phyloP scores from a whole-genome alignment of 2,329 filamentous ascomycete species.

The Didymella sp. region DNA sequence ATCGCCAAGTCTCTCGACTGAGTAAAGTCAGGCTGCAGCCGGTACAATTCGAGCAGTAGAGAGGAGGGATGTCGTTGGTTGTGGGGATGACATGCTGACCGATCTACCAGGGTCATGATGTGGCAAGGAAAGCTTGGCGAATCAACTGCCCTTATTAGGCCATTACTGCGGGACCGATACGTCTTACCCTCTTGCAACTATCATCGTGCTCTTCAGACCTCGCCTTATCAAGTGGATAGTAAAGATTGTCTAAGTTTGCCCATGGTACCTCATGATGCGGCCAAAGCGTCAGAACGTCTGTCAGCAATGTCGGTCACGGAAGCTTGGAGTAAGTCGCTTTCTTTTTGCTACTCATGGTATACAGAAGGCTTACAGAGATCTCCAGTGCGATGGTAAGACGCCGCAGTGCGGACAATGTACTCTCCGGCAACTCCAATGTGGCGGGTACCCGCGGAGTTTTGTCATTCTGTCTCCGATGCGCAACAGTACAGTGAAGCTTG shows the following conservation, averaged over 20 bases:
- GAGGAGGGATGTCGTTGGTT: not conserved
- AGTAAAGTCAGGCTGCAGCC: not conserved
- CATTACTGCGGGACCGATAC: not conserved
- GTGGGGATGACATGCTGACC: not conserved
- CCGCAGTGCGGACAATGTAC: not conserved
- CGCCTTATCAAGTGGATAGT: not conserved
- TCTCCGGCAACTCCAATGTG: not conserved
- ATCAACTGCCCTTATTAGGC: not conserved
- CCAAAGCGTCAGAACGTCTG: not conserved
- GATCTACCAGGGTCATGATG: not conserved
- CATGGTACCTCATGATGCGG: not conserved
- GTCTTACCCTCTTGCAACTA: not conserved
- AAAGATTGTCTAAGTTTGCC: not conserved
- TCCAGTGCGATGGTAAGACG: not conserved
- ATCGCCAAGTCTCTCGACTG: not conserved
- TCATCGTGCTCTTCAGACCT: not conserved
- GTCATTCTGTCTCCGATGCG: not conserved
- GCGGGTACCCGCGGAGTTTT: not conserved
- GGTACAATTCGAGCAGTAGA: not conserved
- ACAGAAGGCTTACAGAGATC: not conserved
- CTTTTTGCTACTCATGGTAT: not conserved
- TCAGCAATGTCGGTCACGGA: not conserved
- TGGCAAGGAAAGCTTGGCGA: not conserved
- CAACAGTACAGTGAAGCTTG: not conserved
- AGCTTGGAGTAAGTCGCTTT: not conserved